Evolutionary conservation across 2,329 filamentous ascomycete genomes (phyloP), one percentile per base, ranked within the genome.

Genomic region (Apiospora sp.): DNA sequence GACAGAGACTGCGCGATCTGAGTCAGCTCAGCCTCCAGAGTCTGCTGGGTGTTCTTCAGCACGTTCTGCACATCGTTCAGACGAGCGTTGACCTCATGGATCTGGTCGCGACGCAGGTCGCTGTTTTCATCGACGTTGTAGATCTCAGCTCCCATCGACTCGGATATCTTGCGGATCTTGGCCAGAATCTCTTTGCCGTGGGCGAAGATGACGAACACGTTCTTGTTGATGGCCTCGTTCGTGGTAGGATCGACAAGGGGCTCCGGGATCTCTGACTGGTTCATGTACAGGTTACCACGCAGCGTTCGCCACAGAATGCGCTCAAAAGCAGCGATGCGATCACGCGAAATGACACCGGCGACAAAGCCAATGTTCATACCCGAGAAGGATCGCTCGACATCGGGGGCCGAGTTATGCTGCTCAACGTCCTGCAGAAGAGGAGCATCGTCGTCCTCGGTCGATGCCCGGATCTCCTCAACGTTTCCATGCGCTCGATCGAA

Each of bases 291-390:
- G 84, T 99, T 99, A 79, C 96, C 96, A 82, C 96, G 94, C 58
- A 99, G 90, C 0, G 97, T 98, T 79, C 96, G 92, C 96, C 96
- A 99, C 70, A 99, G 88, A 77, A 99, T 99, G 73, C 96, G 93
- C 86, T 99, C 97, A 81, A 99, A 99, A 37, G 96, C 94, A 19
- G 92, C 95, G 74, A 99, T 96, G 69, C 96, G 92, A 80, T 98
- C 96, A 71, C 96, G 91, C 49, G 94, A 91, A 78, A 99, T 98
- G 78, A 98, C 96, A 84, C 96, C 96, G 71, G 96, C 94, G 71
- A 99, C 96, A 79, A 99, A 99, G 13, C 96, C 96, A 81, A 99
- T 99, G 85, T 98, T 98, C 94, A 98, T 97, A 75, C 95, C 94
- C 7, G 94, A 96, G 83, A 99, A 98, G 58, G 94, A 96, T 76